phyloP scores from a whole-genome alignment of 2,329 filamentous ascomycete genomes.

The Neonectria neomacrospora region DNA sequence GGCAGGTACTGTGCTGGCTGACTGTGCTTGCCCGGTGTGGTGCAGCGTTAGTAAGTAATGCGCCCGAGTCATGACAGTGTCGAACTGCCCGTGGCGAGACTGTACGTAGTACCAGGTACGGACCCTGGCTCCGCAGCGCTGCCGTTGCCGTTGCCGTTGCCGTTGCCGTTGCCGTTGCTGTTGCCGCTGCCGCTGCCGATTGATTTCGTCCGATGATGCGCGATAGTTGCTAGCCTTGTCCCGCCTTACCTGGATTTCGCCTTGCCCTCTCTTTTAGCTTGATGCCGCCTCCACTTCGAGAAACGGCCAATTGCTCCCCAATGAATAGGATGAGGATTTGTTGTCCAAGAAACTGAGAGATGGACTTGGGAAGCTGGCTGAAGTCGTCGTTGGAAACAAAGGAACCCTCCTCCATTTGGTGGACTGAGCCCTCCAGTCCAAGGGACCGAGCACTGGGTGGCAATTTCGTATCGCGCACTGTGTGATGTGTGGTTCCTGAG shows the following conservation, averaged over 20 bases:
- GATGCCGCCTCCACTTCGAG: constrained; percentile 36
- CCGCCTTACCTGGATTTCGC: constrained; percentile 26
- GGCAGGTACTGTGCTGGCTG: constrained; percentile 5
- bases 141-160: constrained; percentile 1
- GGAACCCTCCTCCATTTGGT: background rate
- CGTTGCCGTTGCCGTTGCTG: no score
- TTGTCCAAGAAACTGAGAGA: constrained; percentile 14
- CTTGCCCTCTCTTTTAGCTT: no score
- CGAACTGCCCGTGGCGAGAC: constrained; percentile 19
- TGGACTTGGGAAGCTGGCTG: constrained; percentile 4
- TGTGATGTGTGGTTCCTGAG: background rate
- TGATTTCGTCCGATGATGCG: constrained; percentile 27
- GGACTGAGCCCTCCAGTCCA: no score
- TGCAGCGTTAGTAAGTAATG: background rate
- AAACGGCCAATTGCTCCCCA: constrained; percentile 22
- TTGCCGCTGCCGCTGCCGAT: background rate
- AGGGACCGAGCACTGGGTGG: background rate
- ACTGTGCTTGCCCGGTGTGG: background rate
- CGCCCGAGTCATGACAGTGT: constrained; percentile 28
- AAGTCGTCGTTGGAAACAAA: constrained; percentile 4
- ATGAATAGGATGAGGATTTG: constrained; percentile 21
- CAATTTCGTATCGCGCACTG: background rate
- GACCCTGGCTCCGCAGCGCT: background rate
- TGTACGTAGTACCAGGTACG: constrained; percentile 14
- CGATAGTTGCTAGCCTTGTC: constrained; percentile 32